Percentiles rank a stretch among this genome's conserved stretches.
Conservation (phyloP, 2,329 filamentous ascomycete genomes). For the Pyrenophora teres region DNA sequence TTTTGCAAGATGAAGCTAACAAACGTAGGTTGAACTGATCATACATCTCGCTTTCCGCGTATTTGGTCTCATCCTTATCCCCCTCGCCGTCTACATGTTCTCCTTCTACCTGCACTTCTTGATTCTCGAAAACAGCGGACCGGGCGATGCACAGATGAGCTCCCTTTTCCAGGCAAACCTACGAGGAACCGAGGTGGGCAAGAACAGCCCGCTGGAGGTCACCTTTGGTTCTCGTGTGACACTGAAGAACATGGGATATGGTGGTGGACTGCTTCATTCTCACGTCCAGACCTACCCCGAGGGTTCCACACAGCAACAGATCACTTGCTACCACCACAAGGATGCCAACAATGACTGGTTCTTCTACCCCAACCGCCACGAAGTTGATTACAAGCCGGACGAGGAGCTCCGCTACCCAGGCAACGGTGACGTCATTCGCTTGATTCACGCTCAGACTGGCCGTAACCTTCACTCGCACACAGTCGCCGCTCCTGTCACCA, state of each 20-base stretch:
- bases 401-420: slow-evolving; percentile 73
- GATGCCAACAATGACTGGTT: slow-evolving; percentile 99
- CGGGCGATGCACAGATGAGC: slow-evolving; percentile 99
- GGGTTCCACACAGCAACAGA: slow-evolving; percentile 90
- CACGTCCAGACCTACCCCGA: slow-evolving; percentile 96
- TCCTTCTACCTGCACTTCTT: slow-evolving; percentile 95
- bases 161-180: slow-evolving; percentile 98
- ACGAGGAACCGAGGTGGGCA: slow-evolving; percentile 88
- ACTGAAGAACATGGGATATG: slow-evolving; percentile 99
- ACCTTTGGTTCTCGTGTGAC: slow-evolving; percentile 88
- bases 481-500: slow-evolving; percentile 85
- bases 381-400: slow-evolving; percentile 73
- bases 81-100: slow-evolving; percentile 89
- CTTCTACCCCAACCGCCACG: slow-evolving; percentile 88
- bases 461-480: slow-evolving; percentile 96
- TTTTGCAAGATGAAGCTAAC: slow-evolving; percentile 22
- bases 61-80: slow-evolving; percentile 84
- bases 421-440: slow-evolving; percentile 77
- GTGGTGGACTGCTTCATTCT: slow-evolving; percentile 92
- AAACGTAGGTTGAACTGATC: slow-evolving; percentile 63
- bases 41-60: slow-evolving; percentile 81
- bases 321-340: slow-evolving; percentile 99
- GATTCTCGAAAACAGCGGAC: slow-evolving; percentile 89
- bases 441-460: slow-evolving; percentile 93
- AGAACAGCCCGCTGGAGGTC: slow-evolving; percentile 90